Percentiles rank a stretch among this genome's conserved stretches.
Evolutionary conservation across 192 early-diverging fungal genomes (phyloP).

Genomic region (Rhizoclosmatium sp.): DNA sequence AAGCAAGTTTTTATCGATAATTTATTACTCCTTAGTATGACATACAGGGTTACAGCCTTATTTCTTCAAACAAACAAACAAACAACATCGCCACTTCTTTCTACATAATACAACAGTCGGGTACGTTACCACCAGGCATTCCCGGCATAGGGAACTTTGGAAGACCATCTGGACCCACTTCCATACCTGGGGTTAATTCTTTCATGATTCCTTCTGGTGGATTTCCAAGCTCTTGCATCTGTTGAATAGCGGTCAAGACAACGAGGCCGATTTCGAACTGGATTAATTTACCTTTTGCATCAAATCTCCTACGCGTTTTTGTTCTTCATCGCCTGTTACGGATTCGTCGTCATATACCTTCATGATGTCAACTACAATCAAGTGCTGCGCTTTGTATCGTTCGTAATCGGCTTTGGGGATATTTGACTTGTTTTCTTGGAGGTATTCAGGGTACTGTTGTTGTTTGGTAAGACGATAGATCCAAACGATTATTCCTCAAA

Average conservation of each 20-base stretch:
- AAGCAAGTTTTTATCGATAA: too few relatives aligned
- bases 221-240: constrained; percentile 97
- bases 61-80: too few relatives aligned
- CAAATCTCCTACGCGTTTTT: constrained; percentile 81
- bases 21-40: too few relatives aligned
- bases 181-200: constrained; percentile 90
- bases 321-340: constrained; percentile 66
- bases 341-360: constrained; percentile 76
- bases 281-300: constrained; percentile 82
- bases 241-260: constrained; percentile 19
- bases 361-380: constrained; percentile 82
- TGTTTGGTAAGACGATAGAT: not conserved
- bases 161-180: constrained; percentile 78
- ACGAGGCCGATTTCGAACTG: not conserved
- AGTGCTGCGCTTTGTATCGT: constrained; percentile 81
- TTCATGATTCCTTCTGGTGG: constrained; percentile 91
- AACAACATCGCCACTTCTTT: not conserved
- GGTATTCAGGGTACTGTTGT: constrained; percentile 86
- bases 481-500: too few relatives aligned
- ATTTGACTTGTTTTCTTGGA: constrained; percentile 79
- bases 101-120: constrained; percentile 50
- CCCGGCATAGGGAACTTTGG: constrained; percentile 62
- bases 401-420: constrained; percentile 74
- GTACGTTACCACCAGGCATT: constrained; percentile 1
- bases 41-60: too few relatives aligned